Conservation (phyloP, 164 flowering plant genomes). For the Malania oleifera region DNA sequence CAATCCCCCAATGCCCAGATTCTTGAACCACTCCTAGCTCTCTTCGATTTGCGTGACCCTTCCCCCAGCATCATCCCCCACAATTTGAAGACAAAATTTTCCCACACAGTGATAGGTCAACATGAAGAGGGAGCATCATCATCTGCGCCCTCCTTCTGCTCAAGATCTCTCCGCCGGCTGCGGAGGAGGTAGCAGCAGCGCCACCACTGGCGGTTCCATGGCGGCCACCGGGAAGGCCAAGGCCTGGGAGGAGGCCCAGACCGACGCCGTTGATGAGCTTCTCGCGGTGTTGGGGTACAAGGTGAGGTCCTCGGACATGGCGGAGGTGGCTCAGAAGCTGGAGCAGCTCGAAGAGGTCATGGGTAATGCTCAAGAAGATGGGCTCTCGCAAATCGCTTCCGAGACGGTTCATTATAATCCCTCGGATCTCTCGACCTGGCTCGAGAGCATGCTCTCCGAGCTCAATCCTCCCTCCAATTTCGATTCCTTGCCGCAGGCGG, state of each 20-base stretch:
- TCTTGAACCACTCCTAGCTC: too few relatives aligned
- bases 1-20: too few relatives aligned
- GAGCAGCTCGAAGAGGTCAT: conserved; percentile 76
- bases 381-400: conserved; percentile 42
- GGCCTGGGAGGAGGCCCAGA: conserved; percentile 38
- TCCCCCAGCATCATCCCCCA: too few relatives aligned
- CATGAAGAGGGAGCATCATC: too few relatives aligned
- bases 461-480: conserved; percentile 29
- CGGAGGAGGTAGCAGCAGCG: conserved; percentile 1
- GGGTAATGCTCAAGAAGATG: conserved; percentile 48
- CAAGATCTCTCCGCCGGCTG: too few relatives aligned
- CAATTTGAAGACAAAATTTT: too few relatives aligned
- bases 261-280: conserved; percentile 63
- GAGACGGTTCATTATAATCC: conserved; percentile 84
- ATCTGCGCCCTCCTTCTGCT: too few relatives aligned
- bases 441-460: conserved; percentile 64
- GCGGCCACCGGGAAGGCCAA: conserved; percentile 28
- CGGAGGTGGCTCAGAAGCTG: conserved; percentile 71
- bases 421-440: conserved; percentile 68
- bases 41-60: too few relatives aligned
- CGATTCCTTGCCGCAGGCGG: conserved; percentile 1
- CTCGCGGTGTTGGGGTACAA: conserved; percentile 79
- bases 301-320: conserved; percentile 76
- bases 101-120: too few relatives aligned
- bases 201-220: neutral